Base-by-base conservation (phyloP, 139 green algal species). In the Tetraselmis chui region DNA sequence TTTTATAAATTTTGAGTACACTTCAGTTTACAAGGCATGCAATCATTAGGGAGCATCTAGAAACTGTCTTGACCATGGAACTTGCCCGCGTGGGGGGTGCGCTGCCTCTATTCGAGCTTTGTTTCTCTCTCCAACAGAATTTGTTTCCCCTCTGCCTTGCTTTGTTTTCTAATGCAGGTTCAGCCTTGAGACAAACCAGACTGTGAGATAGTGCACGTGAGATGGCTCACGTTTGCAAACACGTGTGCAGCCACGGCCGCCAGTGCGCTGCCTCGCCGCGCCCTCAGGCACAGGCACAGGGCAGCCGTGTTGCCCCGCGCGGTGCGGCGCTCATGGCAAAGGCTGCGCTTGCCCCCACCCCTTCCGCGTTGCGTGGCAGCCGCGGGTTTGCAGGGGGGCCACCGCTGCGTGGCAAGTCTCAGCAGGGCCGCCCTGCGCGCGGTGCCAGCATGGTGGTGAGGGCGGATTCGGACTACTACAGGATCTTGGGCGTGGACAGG, bases 401-500 rank as follows among this genome's bases (percentile, higher is more conserved):
- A 18, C 45, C 5, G 45, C 45, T 67, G 11, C 5, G 45, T 18
- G 18, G 45, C 45, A 5, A 18, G 11, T 18, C 11, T 18, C 45
- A 67, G 45, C 45, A 67, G 45, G 45, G 45, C 74, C 74, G 74
- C 74, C 2, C 74, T 2, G 2, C 5, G 23, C 74, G 83, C 24
- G 78, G 76, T 77, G 84, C 80, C 1, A 23, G 59, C 28, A 59
- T 94, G 67, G 80, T 95, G 25, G 90, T 92, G 22, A 86, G 87
- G 5, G 94, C 93, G 23, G 91, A 88, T 0, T 28, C 76, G 1
- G 95, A 98, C 85, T 98, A 94, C 80, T 98, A 98, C 79, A 79
- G 94, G 23, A 86, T 95, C 23, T 85, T 99, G 25, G 97, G 97
- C 0, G 96, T 99, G 26, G 29, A 79, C 23, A 88, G 91, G 1